phyloP scores from a whole-genome alignment of 805 yeast species.

The Barnettozyma californica region DNA sequence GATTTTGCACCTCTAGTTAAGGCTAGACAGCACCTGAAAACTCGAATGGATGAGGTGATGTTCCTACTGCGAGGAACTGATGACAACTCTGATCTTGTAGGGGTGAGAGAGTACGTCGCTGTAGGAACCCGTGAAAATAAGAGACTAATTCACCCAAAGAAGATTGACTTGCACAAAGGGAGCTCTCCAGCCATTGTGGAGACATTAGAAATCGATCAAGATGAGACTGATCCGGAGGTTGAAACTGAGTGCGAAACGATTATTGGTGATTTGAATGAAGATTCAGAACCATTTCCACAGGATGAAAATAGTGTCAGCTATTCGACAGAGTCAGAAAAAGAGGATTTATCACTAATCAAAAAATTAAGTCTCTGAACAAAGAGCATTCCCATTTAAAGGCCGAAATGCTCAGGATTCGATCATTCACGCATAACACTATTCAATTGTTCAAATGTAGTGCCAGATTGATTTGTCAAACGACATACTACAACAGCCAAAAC shows the following conservation, averaged over 20 bases:
- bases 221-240: slow-evolving; percentile 1
- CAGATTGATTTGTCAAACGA: background rate
- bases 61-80: slow-evolving; percentile 21
- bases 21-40: slow-evolving; percentile 24
- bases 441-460: background rate
- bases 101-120: slow-evolving; percentile 1
- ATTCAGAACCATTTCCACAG: background rate
- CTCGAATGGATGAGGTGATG: slow-evolving; percentile 25
- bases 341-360: background rate
- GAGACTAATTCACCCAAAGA: background rate
- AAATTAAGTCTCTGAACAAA: too few species aligned
- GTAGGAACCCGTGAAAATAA: background rate
- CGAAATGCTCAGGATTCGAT: background rate
- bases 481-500: background rate
- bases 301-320: background rate
- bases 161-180: background rate
- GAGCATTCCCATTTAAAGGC: too few species aligned
- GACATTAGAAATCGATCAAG: slow-evolving; percentile 2
- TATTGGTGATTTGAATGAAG: background rate
- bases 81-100: background rate
- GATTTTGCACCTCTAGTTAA: slow-evolving; percentile 16
- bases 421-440: background rate
- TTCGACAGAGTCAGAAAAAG: background rate
- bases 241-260: slow-evolving; percentile 5
- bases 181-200: background rate